Evolutionary conservation across 2,329 filamentous ascomycete genomes (phyloP), one percentile per base, ranked within the genome.

Genomic region (Zymoseptoria brevis): DNA sequence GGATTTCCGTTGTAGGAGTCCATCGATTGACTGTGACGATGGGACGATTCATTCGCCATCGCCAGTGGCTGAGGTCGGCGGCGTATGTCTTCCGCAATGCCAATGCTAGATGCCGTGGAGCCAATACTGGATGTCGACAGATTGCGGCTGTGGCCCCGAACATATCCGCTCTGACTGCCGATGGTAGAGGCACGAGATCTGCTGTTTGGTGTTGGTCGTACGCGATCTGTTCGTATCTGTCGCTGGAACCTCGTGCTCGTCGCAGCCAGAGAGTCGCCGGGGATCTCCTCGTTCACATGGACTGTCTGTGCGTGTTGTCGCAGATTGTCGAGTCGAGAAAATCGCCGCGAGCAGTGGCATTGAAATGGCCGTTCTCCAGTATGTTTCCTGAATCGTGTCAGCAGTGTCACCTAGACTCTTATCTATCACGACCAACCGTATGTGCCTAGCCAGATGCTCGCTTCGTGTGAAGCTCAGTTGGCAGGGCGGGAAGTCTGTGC

Each of bases 291-390:
- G 73, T 97, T 96, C 59, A 96, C 89, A 73, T 99, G 94, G 0
- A 99, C 94, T 0, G 94, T 97, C 74, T 96, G 92, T 51, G 94
- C 94, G 79, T 99, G 94, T 72, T 99, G 94, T 60, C 94, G 86
- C 55, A 99, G 79, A 71, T 99, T 99, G 74, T 99, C 93, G 52
- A 97, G 82, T 54, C 93, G 85, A 8, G 94, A 97, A 73, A 99
- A 99, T 57, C 91, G 85, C 55, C 94, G 85, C 2, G 88, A 90
- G 75, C 94, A 99, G 74, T 97, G 94, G 67, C 94, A 99, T 74
- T 95, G 89, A 69, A 97, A 99, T 0, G 94, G 94, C 26, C 94
- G 86, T 77, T 99, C 94, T 56, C 94, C 94, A 0, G 94, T 99
- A 71, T 99, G 94, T 83, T 97, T 97, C 68, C 91, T 94, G 19